phyloP scores from a whole-genome alignment of 768 basidiomycete genomes.

The Amanita muscaria region DNA sequence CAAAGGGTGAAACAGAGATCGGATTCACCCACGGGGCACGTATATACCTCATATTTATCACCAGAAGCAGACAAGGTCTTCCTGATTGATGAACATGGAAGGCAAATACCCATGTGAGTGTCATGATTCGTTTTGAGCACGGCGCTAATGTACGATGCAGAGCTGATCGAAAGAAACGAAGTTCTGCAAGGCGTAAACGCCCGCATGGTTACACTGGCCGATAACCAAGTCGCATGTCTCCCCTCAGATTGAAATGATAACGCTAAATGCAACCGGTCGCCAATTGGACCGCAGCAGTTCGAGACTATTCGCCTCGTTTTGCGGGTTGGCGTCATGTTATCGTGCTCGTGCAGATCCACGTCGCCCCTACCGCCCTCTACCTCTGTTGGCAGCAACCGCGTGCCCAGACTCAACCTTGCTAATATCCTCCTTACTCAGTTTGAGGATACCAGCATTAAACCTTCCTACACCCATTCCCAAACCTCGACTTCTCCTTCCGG shows the following conservation, averaged over 20 bases:
- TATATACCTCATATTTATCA: slow-evolving; percentile 7
- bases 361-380: not conserved
- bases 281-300: no score
- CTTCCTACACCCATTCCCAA: slow-evolving; percentile 73
- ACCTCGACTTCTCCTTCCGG: slow-evolving; percentile 51
- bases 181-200: not conserved
- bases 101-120: slow-evolving; percentile 14
- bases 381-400: not conserved
- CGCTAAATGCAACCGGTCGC: no score
- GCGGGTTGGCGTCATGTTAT: no score
- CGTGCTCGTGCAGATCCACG: no score
- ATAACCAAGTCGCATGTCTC: no score
- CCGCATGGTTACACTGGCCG: no score
- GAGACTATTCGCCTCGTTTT: no score
- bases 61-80: slow-evolving; percentile 12
- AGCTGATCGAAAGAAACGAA: slow-evolving; percentile 5
- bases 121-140: not conserved
- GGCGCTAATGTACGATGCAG: not conserved
- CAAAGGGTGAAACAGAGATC: slow-evolving; percentile 1
- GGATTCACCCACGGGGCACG: slow-evolving; percentile 5
- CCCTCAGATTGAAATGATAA: no score
- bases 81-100: slow-evolving; percentile 14
- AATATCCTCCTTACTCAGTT: slow-evolving; percentile 59
- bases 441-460: slow-evolving; percentile 61
- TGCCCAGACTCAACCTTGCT: slow-evolving; percentile 6